These are phyloP conservation scores for Aureobasidium mangrovei DNA, from an alignment of 2,329 filamentous ascomycete genomes.

Conservation along the genomic window DNA sequence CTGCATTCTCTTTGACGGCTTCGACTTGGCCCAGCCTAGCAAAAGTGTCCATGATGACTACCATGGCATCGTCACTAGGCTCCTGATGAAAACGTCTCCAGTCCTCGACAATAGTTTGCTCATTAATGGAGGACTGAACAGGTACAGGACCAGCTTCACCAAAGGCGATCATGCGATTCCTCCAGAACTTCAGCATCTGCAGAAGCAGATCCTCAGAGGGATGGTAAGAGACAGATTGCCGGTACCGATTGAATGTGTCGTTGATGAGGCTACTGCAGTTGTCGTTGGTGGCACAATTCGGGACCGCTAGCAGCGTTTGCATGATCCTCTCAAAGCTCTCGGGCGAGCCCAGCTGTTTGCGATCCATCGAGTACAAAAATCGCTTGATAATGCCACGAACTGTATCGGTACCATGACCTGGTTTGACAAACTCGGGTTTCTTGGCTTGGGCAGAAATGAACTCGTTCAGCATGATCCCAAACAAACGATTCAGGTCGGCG, in stretches of 20 bases:
- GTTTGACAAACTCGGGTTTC: not conserved
- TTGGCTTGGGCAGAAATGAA: not conserved
- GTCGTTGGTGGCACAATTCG: not conserved
- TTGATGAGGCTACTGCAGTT: not conserved
- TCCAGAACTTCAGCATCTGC: not conserved
- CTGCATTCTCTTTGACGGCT: conserved; percentile 25
- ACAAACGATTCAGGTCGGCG: not conserved
- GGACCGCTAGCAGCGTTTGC: not conserved
- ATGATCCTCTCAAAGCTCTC: not conserved
- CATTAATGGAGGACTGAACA: not conserved
- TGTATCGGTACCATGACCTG: not conserved
- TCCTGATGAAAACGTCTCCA: conserved; percentile 21
- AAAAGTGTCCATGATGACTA: conserved; percentile 19
- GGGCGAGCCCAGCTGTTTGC: not conserved
- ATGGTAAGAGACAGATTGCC: not conserved
- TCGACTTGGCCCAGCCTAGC: conserved; percentile 28
- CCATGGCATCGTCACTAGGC: conserved; percentile 20
- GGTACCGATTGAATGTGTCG: not conserved
- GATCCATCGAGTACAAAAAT: not conserved
- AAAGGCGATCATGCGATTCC: not conserved
- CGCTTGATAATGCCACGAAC: not conserved
- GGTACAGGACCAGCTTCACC: not conserved
- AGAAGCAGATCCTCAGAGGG: not conserved
- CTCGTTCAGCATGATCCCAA: not conserved
- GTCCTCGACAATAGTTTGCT: not conserved